phyloP scores from a whole-genome alignment of 805 yeast species.

The Zygoascus bituminiphila region DNA sequence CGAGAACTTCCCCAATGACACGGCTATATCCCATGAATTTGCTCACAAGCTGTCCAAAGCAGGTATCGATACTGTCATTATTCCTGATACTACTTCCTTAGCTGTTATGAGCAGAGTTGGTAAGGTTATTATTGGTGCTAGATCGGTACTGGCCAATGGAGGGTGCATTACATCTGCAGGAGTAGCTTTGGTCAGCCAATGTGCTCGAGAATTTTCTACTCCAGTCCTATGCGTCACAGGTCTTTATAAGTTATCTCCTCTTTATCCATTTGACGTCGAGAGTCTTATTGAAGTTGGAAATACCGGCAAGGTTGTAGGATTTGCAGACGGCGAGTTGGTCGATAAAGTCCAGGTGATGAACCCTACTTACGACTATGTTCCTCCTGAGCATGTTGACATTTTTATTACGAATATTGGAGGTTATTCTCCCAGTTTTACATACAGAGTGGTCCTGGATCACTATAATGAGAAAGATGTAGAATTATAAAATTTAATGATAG shows the following conservation, averaged over 20 bases:
- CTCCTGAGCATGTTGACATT: conserved; percentile 90
- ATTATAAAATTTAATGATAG: too few relatives aligned
- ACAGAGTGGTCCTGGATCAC: conserved; percentile 90
- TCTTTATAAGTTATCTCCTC: conserved; percentile 82
- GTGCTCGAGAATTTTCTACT: conserved; percentile 92
- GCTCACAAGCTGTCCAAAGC: conserved; percentile 74
- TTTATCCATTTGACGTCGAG: conserved; percentile 83
- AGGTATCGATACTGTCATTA: conserved; percentile 79
- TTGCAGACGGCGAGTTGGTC: conserved; percentile 58
- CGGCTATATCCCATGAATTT: conserved; percentile 66
- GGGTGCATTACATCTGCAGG: conserved; percentile 88
- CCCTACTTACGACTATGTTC: conserved; percentile 83
- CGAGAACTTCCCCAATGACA: conserved; percentile 85
- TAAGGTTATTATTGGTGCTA: conserved; percentile 87
- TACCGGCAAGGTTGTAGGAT: conserved; percentile 78
- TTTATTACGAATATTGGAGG: conserved; percentile 95
- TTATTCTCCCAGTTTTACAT: conserved; percentile 90
- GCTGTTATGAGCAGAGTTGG: conserved; percentile 98
- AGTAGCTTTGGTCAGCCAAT: conserved; percentile 85
- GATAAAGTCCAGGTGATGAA: conserved; percentile 76
- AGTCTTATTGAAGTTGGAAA: conserved; percentile 85
- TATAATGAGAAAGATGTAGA: conserved; percentile 68
- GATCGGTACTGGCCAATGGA: conserved; percentile 92
- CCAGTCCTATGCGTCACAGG: conserved; percentile 97
- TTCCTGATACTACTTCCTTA: conserved; percentile 87